Evolutionary conservation across 2,329 filamentous ascomycete species (phyloP).

Genomic region (Calycina herbarum): DNA sequence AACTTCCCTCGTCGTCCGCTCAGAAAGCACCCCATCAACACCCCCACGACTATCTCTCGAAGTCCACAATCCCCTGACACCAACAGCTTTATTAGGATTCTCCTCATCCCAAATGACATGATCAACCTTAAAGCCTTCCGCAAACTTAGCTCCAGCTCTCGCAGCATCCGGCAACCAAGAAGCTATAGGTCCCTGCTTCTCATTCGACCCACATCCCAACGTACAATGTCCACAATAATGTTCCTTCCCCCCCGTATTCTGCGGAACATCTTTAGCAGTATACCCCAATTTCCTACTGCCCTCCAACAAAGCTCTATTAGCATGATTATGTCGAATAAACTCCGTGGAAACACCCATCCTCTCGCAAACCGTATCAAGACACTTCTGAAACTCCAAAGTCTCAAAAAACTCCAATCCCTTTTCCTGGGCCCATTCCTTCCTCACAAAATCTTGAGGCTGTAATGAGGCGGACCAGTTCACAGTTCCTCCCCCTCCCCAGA

Average conservation of each 20-base stretch:
- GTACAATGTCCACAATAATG: conserved; percentile 73
- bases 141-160: conserved; percentile 72
- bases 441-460: conserved; percentile 71
- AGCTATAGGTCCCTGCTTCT: conserved; percentile 77
- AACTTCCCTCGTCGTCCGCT: conserved; percentile 58
- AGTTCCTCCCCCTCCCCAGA: conserved; percentile 84
- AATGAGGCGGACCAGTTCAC: conserved; percentile 62
- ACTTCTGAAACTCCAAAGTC: conserved; percentile 72
- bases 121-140: conserved; percentile 78
- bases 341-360: conserved; percentile 73
- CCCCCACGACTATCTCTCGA: conserved; percentile 65
- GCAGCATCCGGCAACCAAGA: conserved; percentile 80
- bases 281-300: conserved; percentile 74
- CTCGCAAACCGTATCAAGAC: conserved; percentile 74
- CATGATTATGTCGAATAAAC: conserved; percentile 69
- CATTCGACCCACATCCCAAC: conserved; percentile 61
- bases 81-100: conserved; percentile 56
- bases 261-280: conserved; percentile 66
- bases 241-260: conserved; percentile 72
- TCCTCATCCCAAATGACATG: conserved; percentile 66
- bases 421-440: conserved; percentile 74
- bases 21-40: conserved; percentile 50
- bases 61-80: conserved; percentile 74
- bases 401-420: conserved; percentile 71
- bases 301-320: conserved; percentile 72